These are phyloP conservation scores for Leccinellum albellum DNA, from an alignment of 768 basidiomycete genomes.

Conservation along the genomic window DNA sequence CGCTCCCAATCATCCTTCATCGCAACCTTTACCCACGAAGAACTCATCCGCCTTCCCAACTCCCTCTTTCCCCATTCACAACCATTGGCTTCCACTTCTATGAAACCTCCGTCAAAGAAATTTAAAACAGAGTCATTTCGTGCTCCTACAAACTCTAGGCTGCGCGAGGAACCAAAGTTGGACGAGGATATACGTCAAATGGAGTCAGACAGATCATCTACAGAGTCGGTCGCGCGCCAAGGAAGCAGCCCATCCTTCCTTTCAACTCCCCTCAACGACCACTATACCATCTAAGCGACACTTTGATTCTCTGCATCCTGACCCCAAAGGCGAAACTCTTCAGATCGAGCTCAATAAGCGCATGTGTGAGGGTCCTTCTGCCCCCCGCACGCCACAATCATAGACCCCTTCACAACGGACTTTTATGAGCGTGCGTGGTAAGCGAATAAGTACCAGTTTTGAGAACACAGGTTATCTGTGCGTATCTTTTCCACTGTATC, in stretches of 20 bases:
- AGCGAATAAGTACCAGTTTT: conserved; percentile 68
- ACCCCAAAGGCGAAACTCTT: conserved; percentile 60
- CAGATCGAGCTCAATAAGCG: conserved; percentile 63
- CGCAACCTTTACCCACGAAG: conserved; percentile 27
- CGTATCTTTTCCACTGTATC: conserved; percentile 30
- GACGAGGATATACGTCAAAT: conserved; percentile 70
- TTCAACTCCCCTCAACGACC: conserved; percentile 37
- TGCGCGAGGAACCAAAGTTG: conserved; percentile 47
- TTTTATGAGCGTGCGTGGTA: conserved; percentile 65
- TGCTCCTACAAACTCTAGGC: conserved; percentile 32
- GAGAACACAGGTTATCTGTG: conserved; percentile 70
- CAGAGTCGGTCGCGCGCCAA: conserved; percentile 56
- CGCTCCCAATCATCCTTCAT: conserved; percentile 28
- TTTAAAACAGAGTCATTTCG: conserved; percentile 45
- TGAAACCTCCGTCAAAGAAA: conserved; percentile 56
- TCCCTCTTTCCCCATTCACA: conserved; percentile 25
- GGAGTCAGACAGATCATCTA: conserved; percentile 64
- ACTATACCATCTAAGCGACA: conserved; percentile 30
- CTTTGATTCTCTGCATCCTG: conserved; percentile 45
- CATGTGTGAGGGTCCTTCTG: conserved; percentile 44
- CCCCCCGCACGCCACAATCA: conserved; percentile 30
- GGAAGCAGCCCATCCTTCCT: conserved; percentile 35
- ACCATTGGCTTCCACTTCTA: conserved; percentile 24
- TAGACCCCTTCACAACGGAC: conserved; percentile 45
- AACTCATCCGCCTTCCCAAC: conserved; percentile 27